These are phyloP conservation scores for Hortiboletus flavorubellus DNA, from an alignment of 768 basidiomycete species.

Conservation along the genomic window DNA sequence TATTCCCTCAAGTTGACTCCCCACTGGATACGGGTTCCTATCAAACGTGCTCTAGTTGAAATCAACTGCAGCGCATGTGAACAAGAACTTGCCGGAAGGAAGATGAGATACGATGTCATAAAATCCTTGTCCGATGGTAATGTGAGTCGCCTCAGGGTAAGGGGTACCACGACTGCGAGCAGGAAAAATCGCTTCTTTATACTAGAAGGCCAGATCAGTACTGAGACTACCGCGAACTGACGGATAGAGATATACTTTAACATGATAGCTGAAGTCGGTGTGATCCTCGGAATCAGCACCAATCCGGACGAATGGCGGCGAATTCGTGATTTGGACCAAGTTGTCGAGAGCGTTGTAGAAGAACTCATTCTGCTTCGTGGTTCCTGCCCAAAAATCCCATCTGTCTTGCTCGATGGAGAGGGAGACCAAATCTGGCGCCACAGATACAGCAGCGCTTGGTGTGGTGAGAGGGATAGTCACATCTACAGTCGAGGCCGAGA, in stretches of 20 bases:
- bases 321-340: conserved; percentile 48
- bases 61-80: not conserved
- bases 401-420: conserved; percentile 71
- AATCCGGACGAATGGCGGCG: conserved; percentile 55
- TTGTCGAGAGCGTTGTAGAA: conserved; percentile 59
- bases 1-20: conserved; percentile 60
- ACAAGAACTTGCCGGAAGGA: conserved; percentile 38
- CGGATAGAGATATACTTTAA: conserved; percentile 36
- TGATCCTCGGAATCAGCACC: conserved; percentile 57
- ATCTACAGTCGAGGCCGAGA: conserved; percentile 11
- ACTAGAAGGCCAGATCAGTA: conserved; percentile 28
- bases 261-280: conserved; percentile 49
- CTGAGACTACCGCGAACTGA: not conserved
- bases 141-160: conserved; percentile 64
- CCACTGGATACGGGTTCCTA: conserved; percentile 64
- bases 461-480: conserved; percentile 41
- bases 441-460: conserved; percentile 33
- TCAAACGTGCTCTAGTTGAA: not conserved
- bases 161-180: conserved; percentile 46
- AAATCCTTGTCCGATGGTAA: conserved; percentile 55
- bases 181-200: conserved; percentile 49
- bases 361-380: conserved; percentile 49
- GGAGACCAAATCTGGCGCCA: conserved; percentile 50
- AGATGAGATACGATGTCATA: conserved; percentile 52
- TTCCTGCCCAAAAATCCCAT: conserved; percentile 65